These are phyloP conservation scores for Niebla homalea DNA, from an alignment of 495 filamentous ascomycete species.

Conservation along the genomic window DNA sequence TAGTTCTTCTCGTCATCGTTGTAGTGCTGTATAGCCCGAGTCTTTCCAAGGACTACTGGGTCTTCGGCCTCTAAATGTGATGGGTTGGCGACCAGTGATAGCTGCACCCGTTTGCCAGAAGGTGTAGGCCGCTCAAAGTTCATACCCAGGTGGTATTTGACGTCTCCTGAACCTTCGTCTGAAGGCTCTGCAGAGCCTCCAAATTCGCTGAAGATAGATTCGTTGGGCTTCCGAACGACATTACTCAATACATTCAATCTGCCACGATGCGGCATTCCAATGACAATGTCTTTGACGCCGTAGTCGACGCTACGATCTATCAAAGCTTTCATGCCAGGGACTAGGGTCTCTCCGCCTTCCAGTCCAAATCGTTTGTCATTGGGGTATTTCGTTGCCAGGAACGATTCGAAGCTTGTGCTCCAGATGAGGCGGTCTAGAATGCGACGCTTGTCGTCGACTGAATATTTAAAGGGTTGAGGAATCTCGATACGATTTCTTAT, in stretches of 20 bases:
- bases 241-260: conserved; percentile 97
- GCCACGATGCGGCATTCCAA: conserved; percentile 98
- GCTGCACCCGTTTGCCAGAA: conserved; percentile 94
- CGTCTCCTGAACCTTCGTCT: conserved; percentile 95
- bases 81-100: conserved; percentile 95
- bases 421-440: conserved; percentile 97
- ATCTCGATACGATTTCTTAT: conserved; percentile 88
- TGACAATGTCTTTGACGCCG: conserved; percentile 95
- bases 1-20: conserved; percentile 88
- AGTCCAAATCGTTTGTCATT: conserved; percentile 99
- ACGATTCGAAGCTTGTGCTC: conserved; percentile 90
- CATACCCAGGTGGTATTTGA: conserved; percentile 99
- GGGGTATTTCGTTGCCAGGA: conserved; percentile 92
- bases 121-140: conserved; percentile 98
- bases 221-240: conserved; percentile 96
- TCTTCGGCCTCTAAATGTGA: conserved; percentile 98
- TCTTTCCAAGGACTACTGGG: conserved; percentile 93
- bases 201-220: conserved; percentile 98
- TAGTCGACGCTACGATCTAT: conserved; percentile 98
- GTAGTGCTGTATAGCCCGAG: conserved; percentile 95
- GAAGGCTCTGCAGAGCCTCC: conserved; percentile 74
- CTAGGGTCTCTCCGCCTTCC: conserved; percentile 89
- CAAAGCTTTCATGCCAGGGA: conserved; percentile 97
- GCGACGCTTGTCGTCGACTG: conserved; percentile 88
- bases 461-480: conserved; percentile 88